Evolutionary conservation across 768 basidiomycete species (phyloP), one percentile per base, ranked within the genome.

Genomic region (Kwoniella sp.): DNA sequence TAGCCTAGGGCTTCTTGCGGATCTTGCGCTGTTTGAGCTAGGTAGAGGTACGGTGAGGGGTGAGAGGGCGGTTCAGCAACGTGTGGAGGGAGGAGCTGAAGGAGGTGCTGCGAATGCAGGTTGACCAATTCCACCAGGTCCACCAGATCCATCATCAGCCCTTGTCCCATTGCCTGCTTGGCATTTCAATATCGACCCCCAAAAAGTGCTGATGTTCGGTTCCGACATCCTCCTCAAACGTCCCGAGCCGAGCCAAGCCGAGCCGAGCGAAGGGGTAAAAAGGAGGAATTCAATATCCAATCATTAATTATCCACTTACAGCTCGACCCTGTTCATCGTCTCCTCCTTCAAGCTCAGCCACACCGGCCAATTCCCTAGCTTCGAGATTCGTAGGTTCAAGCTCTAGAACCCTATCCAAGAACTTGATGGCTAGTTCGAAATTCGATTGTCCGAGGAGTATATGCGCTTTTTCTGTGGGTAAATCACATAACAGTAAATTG

Each of bases 21-120:
- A 58, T 92, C 88, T 10, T 88, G 86, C 27, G 90, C 90, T 53
- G 83, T 85, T 76, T 96, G 92, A 0, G 92, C 93, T 24, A 96
- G 88, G 79, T 94, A 93, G 0, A 94, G 83, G 81, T 93, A 86
- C 12, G 90, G 90, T 30, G 91, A 90, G 8, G 90, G 85, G 13
- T 57, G 56, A 2, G 69, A 52, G 0, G 86, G 83, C 1, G 90
- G 85, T 24, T 63, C 60, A 12, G 63, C 12, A 0, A 67, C 66
- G 51, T 46, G 85, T 80, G 19, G 83, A 77, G 36, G 88, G 85
- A 19, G 87, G 85, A 76, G 84, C 82, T 47, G 84, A 82, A 78
- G 85, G 80, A 61, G 89, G 87, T 56, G 89, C 87, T 50, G 40
- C 8, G 40, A 44, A 33, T 33, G 33, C 5, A 6, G 62, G 21